Evolutionary conservation across 805 yeast genomes (phyloP).

Genomic region (Kregervanrija pseudodelftensis): DNA sequence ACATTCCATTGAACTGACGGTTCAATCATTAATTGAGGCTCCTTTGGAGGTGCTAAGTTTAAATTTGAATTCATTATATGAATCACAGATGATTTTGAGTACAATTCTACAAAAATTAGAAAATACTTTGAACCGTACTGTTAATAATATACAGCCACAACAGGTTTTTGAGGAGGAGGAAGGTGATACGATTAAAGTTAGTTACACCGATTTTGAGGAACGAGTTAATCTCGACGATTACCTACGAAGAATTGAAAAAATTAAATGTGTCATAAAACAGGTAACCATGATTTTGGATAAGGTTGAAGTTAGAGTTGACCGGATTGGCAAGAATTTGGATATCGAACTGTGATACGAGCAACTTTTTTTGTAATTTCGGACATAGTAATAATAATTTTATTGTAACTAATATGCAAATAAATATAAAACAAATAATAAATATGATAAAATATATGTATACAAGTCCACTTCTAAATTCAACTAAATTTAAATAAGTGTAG

Average conservation of each 20-base stretch:
- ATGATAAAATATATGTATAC: neutral
- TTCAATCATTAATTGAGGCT: constrained; percentile 47
- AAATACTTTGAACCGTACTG: constrained; percentile 22
- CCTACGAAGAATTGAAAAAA: constrained; percentile 17
- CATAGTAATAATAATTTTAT: neutral
- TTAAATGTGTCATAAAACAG: constrained; percentile 19
- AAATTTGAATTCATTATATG: constrained; percentile 45
- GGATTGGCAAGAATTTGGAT: constrained; percentile 12
- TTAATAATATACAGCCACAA: constrained; percentile 6
- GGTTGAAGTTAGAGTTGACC: constrained; percentile 32
- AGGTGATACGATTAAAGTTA: constrained; percentile 7
- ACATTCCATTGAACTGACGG: constrained; percentile 55
- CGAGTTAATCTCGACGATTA: constrained; percentile 12
- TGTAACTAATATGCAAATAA: neutral
- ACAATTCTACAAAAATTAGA: constrained; percentile 39
- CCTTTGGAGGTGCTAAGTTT: constrained; percentile 46
- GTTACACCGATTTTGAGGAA: constrained; percentile 11
- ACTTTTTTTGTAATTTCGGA: neutral
- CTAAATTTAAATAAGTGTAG: constrained; percentile 35
- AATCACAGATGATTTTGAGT: constrained; percentile 47
- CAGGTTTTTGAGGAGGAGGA: neutral
- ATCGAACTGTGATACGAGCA: neutral
- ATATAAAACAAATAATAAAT: neutral
- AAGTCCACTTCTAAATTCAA: neutral
- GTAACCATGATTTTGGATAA: constrained; percentile 25